A percentile compares a stretch with the other conserved stretches of the same genome.
Evolutionary conservation across 2,329 filamentous ascomycete species (phyloP).

Genomic region (Colletotrichum sp.): DNA sequence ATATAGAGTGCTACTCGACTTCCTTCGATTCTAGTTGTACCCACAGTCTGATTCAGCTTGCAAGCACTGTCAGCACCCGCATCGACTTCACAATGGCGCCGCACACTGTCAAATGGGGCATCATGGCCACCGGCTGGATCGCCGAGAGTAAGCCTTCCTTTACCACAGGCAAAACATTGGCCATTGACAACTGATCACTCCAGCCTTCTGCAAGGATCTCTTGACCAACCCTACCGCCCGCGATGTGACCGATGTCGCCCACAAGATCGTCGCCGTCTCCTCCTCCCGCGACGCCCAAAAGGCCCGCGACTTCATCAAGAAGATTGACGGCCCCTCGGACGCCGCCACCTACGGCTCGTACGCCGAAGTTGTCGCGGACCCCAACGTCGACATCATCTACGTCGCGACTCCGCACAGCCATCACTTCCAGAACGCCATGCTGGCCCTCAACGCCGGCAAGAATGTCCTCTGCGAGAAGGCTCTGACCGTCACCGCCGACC

Average conservation of each 20-base stretch:
- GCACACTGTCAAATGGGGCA: constrained; percentile 61
- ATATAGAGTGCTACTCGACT: neutral
- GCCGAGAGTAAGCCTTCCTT: constrained; percentile 54
- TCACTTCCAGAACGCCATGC: constrained; percentile 89
- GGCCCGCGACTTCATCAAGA: constrained; percentile 75
- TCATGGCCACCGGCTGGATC: constrained; percentile 65
- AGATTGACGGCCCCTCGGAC: constrained; percentile 69
- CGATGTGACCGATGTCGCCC: constrained; percentile 73
- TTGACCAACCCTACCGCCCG: constrained; percentile 74
- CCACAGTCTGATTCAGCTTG: neutral
- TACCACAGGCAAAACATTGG: neutral
- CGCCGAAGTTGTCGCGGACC: constrained; percentile 78
- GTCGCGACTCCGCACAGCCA: constrained; percentile 91
- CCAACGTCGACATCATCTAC: constrained; percentile 84
- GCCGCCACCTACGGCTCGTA: constrained; percentile 82
- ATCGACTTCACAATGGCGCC: constrained; percentile 44
- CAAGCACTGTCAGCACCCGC: neutral
- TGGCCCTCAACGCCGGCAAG: constrained; percentile 84
- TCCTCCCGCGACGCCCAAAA: constrained; percentile 76
- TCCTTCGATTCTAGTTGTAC: too few species aligned
- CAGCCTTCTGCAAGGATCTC: constrained; percentile 77
- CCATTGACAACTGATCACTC: neutral
- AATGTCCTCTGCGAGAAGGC: constrained; percentile 91
- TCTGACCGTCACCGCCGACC: constrained; percentile 82
- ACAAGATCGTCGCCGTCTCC: constrained; percentile 79